Base-by-base conservation (phyloP, 306 rosid species). In the Quercus parvula region DNA sequence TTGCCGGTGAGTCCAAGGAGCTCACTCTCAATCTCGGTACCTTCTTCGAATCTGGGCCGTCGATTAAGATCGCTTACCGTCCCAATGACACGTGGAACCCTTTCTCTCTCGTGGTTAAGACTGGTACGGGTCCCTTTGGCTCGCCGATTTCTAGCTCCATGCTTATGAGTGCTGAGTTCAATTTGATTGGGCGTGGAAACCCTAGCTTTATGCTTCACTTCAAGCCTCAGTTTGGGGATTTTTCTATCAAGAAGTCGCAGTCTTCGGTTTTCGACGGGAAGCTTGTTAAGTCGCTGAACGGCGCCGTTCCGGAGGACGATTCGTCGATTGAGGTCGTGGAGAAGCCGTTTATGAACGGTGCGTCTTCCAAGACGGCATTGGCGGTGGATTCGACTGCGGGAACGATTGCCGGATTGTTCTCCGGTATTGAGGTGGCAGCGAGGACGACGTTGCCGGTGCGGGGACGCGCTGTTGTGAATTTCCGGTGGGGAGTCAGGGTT, bases 181-280 rank as follows among this genome's bases (percentile, higher is more conserved):
- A 84, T 70, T 41, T 92, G n/a, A 81, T 91, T 35, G 73, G 52
- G 58, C 76, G 77, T 19, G 90, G 86, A 9, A 86, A 76, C 55
- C 97, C 98, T 2, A 58, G 82, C 63, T 95, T 95, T 82, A 92
- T 91, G 98, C 97, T 95, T 49, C 94, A 95, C 69, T 88, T 95
- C 79, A 92, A 92, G 71, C 99, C 99, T 3, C 83, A 77, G 1
- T 84, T 91, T 28, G 99, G 99, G 7, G 99, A 95, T 78, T 95
- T 92, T 85, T 87, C 97, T 11, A 74, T 92, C 71, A 95, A 87
- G 89, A 95, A 95, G 74, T 81, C 96, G 5, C 97, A 92, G 63
- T 87, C 97, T 0, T 94, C 98, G 4, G 38, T 85, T 24, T 75
- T 91, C 6, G 90, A 91, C 22, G 76, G 55, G 41, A 81, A 81